A percentile compares a stretch with the other conserved stretches of the same genome.
Evolutionary conservation across 225 moss, liverwort and hornwort genomes (phyloP).

Genomic region (Climacium dendroides): DNA sequence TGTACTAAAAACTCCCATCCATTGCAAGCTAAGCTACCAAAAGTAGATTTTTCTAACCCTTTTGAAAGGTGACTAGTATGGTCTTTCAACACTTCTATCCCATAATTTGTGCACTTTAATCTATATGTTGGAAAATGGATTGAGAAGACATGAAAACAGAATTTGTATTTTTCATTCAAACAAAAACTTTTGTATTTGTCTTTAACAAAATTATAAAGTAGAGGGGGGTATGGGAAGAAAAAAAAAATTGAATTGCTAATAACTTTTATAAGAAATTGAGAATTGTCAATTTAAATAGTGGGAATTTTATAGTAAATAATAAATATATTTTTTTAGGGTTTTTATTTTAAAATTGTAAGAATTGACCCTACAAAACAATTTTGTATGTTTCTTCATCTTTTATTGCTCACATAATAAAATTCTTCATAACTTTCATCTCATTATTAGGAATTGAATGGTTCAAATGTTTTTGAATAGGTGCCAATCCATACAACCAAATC

Average conservation of each 20-base stretch:
- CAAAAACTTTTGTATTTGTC: not conserved
- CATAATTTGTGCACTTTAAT: too few relatives aligned
- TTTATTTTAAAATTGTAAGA: not conserved
- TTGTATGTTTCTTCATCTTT: not conserved
- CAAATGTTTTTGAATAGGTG: not conserved
- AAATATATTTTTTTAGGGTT: not conserved
- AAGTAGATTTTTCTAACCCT: too few relatives aligned
- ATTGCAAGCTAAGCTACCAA: not conserved
- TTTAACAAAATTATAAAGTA: not conserved
- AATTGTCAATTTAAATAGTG: not conserved
- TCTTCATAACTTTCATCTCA: not conserved
- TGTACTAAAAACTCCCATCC: accelerated
- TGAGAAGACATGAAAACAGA: not conserved
- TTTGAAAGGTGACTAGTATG: too few relatives aligned
- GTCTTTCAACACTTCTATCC: too few relatives aligned
- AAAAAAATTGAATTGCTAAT: accelerated
- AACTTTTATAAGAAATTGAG: not conserved
- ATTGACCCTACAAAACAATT: not conserved
- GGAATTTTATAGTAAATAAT: not conserved
- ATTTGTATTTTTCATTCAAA: too few relatives aligned
- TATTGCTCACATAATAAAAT: not conserved
- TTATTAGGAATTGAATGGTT: not conserved
- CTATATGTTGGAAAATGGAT: not conserved
- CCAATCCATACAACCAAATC: not conserved
- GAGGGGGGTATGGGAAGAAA: too few relatives aligned